These are phyloP conservation scores for Pseudoscleropodium purum DNA, from an alignment of 225 moss, liverwort and hornwort genomes.

Conservation along the genomic window DNA sequence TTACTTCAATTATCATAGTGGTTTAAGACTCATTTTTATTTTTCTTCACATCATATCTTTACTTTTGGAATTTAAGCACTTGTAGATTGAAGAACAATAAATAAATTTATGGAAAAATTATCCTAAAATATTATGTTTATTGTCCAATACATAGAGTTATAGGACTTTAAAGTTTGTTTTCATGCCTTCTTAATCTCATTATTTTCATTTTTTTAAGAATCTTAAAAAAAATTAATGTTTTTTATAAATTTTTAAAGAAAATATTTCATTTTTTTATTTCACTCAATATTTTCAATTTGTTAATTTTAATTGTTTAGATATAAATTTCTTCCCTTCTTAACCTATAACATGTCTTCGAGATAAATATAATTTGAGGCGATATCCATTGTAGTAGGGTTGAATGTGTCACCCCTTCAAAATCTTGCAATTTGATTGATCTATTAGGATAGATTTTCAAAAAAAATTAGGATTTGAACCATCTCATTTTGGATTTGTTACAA, in stretches of 20 bases:
- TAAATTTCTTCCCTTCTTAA: not conserved
- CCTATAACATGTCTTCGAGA: not conserved
- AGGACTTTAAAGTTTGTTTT: not conserved
- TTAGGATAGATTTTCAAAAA: not conserved
- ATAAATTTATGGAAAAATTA: not conserved
- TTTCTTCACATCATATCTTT: fast-evolving
- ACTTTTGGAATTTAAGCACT: not conserved
- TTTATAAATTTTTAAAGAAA: no score
- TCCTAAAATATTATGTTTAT: not conserved
- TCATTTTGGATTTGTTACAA: not conserved
- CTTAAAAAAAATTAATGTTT: no score
- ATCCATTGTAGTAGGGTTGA: not conserved
- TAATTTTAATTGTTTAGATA: not conserved
- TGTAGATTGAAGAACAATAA: not conserved
- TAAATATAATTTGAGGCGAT: not conserved
- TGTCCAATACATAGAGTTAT: not conserved
- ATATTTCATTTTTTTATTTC: not conserved
- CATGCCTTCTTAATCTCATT: not conserved
- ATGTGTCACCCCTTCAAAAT: not conserved
- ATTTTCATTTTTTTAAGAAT: not conserved
- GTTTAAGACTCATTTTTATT: not conserved
- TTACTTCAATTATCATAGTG: not conserved
- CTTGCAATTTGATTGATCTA: not conserved
- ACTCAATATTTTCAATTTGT: fast-evolving
- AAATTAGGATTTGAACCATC: not conserved